These are phyloP conservation scores for Crepidotus variabilis DNA, from an alignment of 768 basidiomycete species.

Conservation along the genomic window DNA sequence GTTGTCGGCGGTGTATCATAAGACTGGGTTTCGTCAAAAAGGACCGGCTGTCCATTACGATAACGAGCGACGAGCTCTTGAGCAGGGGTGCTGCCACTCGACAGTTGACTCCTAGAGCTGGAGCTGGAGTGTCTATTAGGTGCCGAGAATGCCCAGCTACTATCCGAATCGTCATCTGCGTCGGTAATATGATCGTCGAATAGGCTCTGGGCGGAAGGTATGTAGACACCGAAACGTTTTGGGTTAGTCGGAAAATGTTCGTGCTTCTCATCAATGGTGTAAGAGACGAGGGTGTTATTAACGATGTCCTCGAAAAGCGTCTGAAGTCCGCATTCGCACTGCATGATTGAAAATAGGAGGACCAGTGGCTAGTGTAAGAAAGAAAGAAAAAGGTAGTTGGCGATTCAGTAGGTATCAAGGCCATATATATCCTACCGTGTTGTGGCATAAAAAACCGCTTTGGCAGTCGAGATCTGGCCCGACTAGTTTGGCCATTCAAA, in stretches of 20 bases:
- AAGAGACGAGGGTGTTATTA: not conserved
- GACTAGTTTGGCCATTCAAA: not conserved
- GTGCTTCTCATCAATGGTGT: not conserved
- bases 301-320: constrained; percentile 10
- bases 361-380: not conserved
- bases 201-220: constrained; percentile 21
- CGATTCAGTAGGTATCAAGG: not conserved
- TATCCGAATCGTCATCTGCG: constrained; percentile 15
- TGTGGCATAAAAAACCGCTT: not conserved
- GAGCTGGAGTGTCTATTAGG: constrained; percentile 19
- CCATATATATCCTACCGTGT: not conserved
- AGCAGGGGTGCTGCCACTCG: constrained; percentile 29
- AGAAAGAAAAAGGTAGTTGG: not conserved
- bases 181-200: constrained; percentile 10
- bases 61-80: constrained; percentile 35
- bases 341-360: not conserved
- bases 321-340: constrained; percentile 8
- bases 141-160: constrained; percentile 33
- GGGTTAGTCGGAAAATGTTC: constrained; percentile 5
- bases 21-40: not conserved
- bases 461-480: not conserved
- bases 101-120: not conserved
- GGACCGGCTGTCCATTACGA: constrained; percentile 30
- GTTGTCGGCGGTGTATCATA: not conserved
- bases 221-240: constrained; percentile 34